These are phyloP conservation scores for Lachancea dasiensis DNA, from an alignment of 805 yeast genomes.

Conservation along the genomic window DNA sequence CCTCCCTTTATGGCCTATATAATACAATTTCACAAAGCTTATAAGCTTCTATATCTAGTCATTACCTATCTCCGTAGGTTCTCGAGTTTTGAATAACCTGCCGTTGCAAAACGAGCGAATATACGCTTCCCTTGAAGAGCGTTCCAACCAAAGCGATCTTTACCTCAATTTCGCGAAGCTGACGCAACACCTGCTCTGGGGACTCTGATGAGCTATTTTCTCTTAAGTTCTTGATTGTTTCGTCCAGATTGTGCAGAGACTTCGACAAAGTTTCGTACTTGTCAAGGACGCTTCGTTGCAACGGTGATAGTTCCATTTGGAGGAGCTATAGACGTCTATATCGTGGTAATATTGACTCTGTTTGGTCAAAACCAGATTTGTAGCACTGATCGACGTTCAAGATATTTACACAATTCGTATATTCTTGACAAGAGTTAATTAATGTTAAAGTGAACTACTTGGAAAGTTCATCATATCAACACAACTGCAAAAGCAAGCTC, in stretches of 20 bases:
- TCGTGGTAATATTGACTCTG: too few relatives aligned
- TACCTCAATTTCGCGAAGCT: constrained; percentile 54
- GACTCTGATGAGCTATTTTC: constrained; percentile 15
- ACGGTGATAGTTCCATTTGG: constrained; percentile 22
- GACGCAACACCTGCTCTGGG: constrained; percentile 39
- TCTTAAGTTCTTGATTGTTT: constrained; percentile 22
- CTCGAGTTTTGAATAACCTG: constrained; percentile 13
- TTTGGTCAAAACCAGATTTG: too few relatives aligned
- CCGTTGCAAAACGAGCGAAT: constrained; percentile 52
- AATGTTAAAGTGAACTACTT: background rate
- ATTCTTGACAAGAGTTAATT: too few relatives aligned
- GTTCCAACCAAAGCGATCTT: constrained; percentile 62
- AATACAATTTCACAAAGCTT: too few relatives aligned
- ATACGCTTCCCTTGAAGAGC: constrained; percentile 63
- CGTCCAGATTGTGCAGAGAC: constrained; percentile 25
- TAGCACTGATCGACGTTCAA: too few relatives aligned
- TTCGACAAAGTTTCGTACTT: constrained; percentile 27
- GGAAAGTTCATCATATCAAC: background rate
- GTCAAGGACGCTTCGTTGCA: constrained; percentile 28
- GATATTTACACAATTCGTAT: too few relatives aligned
- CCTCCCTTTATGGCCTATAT: too few relatives aligned
- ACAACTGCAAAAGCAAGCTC: background rate
- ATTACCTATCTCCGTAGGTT: constrained; percentile 10
- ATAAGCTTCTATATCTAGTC: too few relatives aligned
- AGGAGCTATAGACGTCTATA: background rate